phyloP scores from a whole-genome alignment of 495 filamentous ascomycete species.

The Usnea hakonensis region DNA sequence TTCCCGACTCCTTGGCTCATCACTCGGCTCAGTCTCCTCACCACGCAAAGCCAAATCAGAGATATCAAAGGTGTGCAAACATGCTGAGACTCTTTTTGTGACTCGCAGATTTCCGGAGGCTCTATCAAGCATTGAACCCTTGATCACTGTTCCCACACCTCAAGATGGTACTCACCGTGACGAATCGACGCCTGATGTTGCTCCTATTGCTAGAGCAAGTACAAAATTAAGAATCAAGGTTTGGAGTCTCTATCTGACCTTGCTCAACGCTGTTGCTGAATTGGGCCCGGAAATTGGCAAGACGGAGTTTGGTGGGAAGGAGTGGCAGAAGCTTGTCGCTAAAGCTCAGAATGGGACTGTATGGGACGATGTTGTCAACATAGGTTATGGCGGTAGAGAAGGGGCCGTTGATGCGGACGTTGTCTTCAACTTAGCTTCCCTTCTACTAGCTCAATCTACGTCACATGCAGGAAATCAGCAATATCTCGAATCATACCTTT shows the following conservation, averaged over 20 bases:
- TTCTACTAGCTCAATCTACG: conserved; percentile 79
- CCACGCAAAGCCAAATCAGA: conserved; percentile 49
- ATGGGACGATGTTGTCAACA: conserved; percentile 84
- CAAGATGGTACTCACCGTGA: conserved; percentile 31
- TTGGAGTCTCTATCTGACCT: conserved; percentile 92
- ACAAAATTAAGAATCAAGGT: conserved; percentile 80
- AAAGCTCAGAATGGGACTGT: conserved; percentile 79
- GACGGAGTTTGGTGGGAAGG: conserved; percentile 68
- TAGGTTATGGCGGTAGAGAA: conserved; percentile 78
- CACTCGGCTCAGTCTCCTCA: conserved; percentile 46
- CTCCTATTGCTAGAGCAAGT: conserved; percentile 66
- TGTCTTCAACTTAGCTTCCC: conserved; percentile 85
- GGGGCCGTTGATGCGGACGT: conserved; percentile 92
- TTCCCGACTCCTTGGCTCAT: conserved; percentile 41
- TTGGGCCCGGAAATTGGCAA: conserved; percentile 87
- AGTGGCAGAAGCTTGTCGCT: conserved; percentile 71
- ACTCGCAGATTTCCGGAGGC: conserved; percentile 88
- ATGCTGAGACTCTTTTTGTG: conserved; percentile 82
- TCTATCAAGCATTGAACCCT: conserved; percentile 68
- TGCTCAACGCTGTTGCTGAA: conserved; percentile 84
- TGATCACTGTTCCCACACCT: conserved; percentile 48
- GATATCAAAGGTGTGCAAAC: conserved; percentile 77
- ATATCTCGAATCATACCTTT: conserved; percentile 83
- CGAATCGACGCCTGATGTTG: conserved; percentile 33
- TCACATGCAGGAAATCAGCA: conserved; percentile 76